Percentiles rank a stretch among this genome's conserved stretches.
Evolutionary conservation across 768 basidiomycete species (phyloP).

Genomic region (Leccinum uliginosum): DNA sequence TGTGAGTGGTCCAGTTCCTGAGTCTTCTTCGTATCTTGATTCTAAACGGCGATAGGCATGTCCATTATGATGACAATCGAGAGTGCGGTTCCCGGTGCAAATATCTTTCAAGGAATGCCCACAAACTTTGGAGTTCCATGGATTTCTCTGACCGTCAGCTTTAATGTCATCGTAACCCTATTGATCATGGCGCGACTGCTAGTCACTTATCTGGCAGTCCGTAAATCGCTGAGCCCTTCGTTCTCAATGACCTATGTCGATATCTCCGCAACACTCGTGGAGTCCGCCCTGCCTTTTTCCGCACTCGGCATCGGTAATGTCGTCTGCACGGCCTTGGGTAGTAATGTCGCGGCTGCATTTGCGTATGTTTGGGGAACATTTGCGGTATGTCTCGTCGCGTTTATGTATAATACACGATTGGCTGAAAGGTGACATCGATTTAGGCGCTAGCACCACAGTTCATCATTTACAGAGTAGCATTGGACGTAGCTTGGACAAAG

Average conservation of each 20-base stretch:
- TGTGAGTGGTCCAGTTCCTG: too few species aligned
- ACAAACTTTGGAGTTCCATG: background rate
- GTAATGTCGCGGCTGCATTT: background rate
- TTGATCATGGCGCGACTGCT: background rate
- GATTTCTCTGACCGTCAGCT: background rate
- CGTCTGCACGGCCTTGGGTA: background rate
- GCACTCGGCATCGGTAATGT: background rate
- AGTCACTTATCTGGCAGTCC: background rate
- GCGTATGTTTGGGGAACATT: background rate
- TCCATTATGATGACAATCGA: background rate
- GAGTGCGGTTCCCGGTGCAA: background rate
- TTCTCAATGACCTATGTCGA: background rate
- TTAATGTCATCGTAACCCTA: background rate
- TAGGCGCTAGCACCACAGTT: background rate
- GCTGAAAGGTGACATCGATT: background rate
- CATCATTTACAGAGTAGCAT: background rate
- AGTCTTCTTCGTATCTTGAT: background rate
- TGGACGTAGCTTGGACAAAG: background rate
- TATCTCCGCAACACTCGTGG: background rate
- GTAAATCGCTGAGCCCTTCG: background rate
- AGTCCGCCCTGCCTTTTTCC: background rate
- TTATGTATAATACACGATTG: background rate
- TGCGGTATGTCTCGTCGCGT: background rate
- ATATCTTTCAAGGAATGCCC: background rate
- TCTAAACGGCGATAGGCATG: background rate